Evolutionary conservation across 768 basidiomycete species (phyloP).

Genomic region (Russula sp.): DNA sequence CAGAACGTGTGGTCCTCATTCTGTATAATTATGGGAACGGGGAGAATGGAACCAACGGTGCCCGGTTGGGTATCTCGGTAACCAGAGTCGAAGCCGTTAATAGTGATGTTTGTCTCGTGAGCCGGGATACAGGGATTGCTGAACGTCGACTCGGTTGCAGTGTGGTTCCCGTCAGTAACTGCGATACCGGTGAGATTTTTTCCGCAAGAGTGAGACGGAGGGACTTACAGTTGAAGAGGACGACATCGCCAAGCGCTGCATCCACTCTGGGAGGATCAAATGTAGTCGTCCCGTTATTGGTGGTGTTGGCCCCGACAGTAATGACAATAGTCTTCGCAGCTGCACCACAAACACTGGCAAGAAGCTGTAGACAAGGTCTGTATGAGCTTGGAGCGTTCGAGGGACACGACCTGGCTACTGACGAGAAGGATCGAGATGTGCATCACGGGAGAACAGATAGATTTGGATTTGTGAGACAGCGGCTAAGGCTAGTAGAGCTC

Average conservation of each 20-base stretch:
- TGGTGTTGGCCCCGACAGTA: constrained; percentile 43
- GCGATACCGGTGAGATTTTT: constrained; percentile 44
- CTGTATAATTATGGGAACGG: constrained; percentile 39
- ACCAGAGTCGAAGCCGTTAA: constrained; percentile 56
- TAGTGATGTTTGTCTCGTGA: constrained; percentile 40
- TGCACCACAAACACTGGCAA: constrained; percentile 20
- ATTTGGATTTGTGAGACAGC: neutral
- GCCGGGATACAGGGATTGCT: constrained; percentile 47
- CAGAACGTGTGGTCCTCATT: constrained; percentile 45
- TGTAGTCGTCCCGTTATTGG: constrained; percentile 38
- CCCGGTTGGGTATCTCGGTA: constrained; percentile 46
- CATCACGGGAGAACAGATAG: neutral
- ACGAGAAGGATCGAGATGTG: neutral
- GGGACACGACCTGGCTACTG: neutral
- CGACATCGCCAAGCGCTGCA: constrained; percentile 43
- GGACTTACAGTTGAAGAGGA: constrained; percentile 51
- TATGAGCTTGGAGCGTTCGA: neutral
- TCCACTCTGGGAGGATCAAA: constrained; percentile 42
- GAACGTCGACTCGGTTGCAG: constrained; percentile 52
- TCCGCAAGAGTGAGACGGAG: neutral
- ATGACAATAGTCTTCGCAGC: constrained; percentile 39
- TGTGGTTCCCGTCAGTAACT: constrained; percentile 30
- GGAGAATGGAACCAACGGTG: constrained; percentile 40
- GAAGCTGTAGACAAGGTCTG: constrained; percentile 6
- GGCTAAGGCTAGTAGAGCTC: neutral